phyloP scores from a whole-genome alignment of 1,139 yeast genomes.

The Magnusiomyces fungicola region DNA sequence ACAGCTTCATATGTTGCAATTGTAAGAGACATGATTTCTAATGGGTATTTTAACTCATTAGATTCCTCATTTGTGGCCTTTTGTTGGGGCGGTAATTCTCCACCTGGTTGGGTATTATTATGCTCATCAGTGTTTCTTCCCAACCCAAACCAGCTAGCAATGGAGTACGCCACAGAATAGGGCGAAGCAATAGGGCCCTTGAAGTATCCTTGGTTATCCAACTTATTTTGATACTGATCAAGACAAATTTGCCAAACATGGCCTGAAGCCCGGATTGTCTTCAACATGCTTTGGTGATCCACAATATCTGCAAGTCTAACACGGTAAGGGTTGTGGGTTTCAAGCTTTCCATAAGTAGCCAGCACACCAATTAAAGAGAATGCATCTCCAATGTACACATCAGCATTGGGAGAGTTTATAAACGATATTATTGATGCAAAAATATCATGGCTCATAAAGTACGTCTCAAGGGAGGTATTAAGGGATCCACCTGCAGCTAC shows the following conservation, averaged over 20 bases:
- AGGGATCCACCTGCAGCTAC: slow-evolving; percentile 31
- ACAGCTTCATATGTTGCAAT: slow-evolving; percentile 35
- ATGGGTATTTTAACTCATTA: slow-evolving; percentile 16
- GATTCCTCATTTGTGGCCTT: background rate
- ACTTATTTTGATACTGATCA: slow-evolving; percentile 16
- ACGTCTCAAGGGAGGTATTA: slow-evolving; percentile 31
- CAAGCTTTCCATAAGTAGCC: slow-evolving; percentile 33
- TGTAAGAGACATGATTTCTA: slow-evolving; percentile 24
- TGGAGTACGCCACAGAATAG: background rate
- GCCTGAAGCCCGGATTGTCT: slow-evolving; percentile 27
- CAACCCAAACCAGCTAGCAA: background rate
- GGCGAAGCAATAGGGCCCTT: background rate
- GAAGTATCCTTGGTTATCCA: background rate
- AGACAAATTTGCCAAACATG: slow-evolving; percentile 26
- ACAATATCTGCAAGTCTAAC: slow-evolving; percentile 36
- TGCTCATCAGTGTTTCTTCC: background rate
- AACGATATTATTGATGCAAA: slow-evolving; percentile 33
- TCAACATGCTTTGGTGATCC: slow-evolving; percentile 32
- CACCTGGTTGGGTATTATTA: background rate
- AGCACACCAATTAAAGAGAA: slow-evolving; percentile 33
- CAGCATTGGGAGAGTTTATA: slow-evolving; percentile 22
- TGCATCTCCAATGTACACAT: slow-evolving; percentile 30
- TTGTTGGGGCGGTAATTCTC: background rate
- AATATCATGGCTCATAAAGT: slow-evolving; percentile 33
- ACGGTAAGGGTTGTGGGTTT: slow-evolving; percentile 33